Conservation (phyloP, 2,329 filamentous ascomycete species). For the Cladosporium sp. region DNA sequence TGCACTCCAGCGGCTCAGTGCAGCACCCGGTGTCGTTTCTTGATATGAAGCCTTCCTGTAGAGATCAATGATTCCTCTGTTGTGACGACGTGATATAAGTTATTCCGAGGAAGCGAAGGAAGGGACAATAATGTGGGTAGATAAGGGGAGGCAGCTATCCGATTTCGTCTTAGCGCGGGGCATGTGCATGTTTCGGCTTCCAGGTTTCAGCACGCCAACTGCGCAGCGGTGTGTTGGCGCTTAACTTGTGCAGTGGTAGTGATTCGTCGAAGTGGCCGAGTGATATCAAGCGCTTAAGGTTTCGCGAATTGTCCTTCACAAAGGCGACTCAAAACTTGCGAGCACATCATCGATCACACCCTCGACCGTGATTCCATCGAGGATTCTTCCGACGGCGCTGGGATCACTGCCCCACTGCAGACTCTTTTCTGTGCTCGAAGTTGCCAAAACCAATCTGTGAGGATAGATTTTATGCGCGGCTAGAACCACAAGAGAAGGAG, state of each 20-base stretch:
- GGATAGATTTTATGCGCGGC: constrained; percentile 85
- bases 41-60: background rate
- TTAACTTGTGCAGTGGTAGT: background rate
- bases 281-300: background rate
- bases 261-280: background rate
- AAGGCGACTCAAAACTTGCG: constrained; percentile 56
- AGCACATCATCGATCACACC: constrained; percentile 61
- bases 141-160: background rate
- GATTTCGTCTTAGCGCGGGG: constrained; percentile 12
- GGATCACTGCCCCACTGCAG: constrained; percentile 89
- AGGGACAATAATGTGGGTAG: background rate
- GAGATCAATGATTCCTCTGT: too few species aligned
- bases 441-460: constrained; percentile 74
- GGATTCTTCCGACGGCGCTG: constrained; percentile 64
- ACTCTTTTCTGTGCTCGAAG: constrained; percentile 74
- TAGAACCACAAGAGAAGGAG: constrained; percentile 78
- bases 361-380: constrained; percentile 60
- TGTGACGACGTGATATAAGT: background rate
- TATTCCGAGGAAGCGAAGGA: background rate
- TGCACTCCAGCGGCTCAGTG: background rate
- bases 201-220: background rate
- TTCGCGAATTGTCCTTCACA: constrained; percentile 35
- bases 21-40: background rate
- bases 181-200: background rate
- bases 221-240: background rate